These are phyloP conservation scores for Linnemannia hyalina DNA, from an alignment of 192 early-diverging fungal species.

Conservation along the genomic window DNA sequence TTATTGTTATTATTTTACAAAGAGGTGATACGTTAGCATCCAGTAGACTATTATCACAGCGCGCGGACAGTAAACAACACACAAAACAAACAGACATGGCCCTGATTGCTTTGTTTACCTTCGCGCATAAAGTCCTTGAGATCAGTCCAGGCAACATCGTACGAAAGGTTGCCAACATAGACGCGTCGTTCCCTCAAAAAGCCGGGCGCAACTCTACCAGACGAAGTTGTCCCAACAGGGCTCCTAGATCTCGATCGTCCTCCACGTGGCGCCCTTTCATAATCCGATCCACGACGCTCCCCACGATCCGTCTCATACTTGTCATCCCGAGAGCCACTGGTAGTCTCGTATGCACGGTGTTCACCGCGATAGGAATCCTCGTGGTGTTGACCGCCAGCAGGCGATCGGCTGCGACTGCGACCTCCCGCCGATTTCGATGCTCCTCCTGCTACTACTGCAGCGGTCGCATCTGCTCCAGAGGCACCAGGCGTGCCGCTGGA, in stretches of 20 bases:
- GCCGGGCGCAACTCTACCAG: not conserved
- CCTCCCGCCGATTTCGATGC: not conserved
- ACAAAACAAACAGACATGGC: not conserved
- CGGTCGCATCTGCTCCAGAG: not conserved
- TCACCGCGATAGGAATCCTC: not conserved
- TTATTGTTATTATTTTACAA: not conserved
- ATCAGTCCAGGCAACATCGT: constrained; percentile 79
- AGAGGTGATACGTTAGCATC: not conserved
- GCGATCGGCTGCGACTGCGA: not conserved
- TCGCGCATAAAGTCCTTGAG: constrained; percentile 88
- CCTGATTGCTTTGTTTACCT: constrained; percentile 53
- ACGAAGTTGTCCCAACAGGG: constrained; percentile 2
- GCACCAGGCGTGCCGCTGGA: not conserved
- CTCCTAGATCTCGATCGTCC: constrained; percentile 39
- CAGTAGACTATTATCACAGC: too few relatives aligned
- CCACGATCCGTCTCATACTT: constrained; percentile 37
- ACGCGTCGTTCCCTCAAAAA: constrained; percentile 70
- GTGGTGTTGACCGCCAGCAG: not conserved
- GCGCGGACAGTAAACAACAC: not conserved
- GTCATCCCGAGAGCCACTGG: constrained; percentile 28
- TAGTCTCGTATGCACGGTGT: not conserved
- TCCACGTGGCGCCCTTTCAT: constrained; percentile 6
- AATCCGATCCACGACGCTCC: constrained; percentile 3
- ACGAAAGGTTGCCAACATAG: constrained; percentile 87
- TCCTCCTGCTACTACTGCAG: constrained; percentile 11